Percentiles rank a stretch among this genome's conserved stretches.
Evolutionary conservation across 2,329 filamentous ascomycete species (phyloP).

Genomic region (Neopestalotiopsis clavispora): DNA sequence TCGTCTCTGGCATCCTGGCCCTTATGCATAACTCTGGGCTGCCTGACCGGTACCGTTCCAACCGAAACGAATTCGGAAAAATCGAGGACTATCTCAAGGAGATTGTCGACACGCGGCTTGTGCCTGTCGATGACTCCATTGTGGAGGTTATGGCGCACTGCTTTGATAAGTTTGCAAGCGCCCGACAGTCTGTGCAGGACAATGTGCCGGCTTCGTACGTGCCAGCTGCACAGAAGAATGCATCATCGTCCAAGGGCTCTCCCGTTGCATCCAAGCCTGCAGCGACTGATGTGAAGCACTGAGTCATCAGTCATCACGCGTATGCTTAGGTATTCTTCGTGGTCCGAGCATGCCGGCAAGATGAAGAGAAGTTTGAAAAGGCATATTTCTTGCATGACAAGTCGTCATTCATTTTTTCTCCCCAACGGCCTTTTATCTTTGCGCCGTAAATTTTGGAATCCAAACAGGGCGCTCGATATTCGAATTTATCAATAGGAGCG

Average conservation of each 20-base stretch:
- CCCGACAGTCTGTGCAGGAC: slow-evolving; percentile 51
- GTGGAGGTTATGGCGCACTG: slow-evolving; percentile 54
- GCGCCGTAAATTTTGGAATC: too few species aligned
- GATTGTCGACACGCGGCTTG: slow-evolving; percentile 52
- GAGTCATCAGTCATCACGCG: neutral
- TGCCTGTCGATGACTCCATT: slow-evolving; percentile 45
- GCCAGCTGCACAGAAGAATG: slow-evolving; percentile 17
- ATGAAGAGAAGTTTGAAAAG: neutral
- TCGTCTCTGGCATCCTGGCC: slow-evolving; percentile 54
- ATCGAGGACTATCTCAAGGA: slow-evolving; percentile 56
- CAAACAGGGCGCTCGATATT: neutral
- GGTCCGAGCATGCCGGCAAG: neutral
- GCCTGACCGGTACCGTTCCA: slow-evolving; percentile 54
- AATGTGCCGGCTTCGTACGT: slow-evolving; percentile 51
- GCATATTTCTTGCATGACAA: neutral
- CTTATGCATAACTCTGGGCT: slow-evolving; percentile 59
- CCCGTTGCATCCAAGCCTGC: neutral
- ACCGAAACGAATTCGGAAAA: slow-evolving; percentile 53
- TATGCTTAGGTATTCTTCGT: neutral
- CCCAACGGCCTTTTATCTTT: neutral
- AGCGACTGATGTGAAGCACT: slow-evolving; percentile 1
- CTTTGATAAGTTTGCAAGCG: slow-evolving; percentile 50
- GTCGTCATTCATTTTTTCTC: neutral
- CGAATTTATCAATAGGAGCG: neutral
- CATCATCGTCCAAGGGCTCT: neutral